Evolutionary conservation across 352 stramenopile species (phyloP), one percentile per base, ranked within the genome.

Genomic region (Phytophthora tentaculata): DNA sequence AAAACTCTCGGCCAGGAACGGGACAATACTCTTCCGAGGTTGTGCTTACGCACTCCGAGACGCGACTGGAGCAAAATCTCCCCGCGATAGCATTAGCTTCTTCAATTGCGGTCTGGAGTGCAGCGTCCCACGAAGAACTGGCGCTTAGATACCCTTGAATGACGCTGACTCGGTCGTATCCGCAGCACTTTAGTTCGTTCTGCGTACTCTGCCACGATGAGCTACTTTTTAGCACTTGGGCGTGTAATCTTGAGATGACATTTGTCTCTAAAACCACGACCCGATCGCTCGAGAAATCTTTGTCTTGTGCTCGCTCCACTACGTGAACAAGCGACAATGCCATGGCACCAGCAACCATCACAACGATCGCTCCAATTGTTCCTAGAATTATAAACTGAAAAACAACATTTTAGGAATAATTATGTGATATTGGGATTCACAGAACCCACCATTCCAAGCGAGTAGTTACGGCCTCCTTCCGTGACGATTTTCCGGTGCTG

Each of bases 351-450:
- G 70, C 80, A n/a, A 81, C 59, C 17, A 86, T 61, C 35, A 88
- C 75, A n/a, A 88, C 64, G 20, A 78, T 60, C 3, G 80, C 73
- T 7, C 72, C 80, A 7, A 65, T 37, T 2, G 75, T 32, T 5
- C 84, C 79, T 20, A 92, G 49, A 10, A 81, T 14, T 48, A 89
- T 67, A 32, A 81, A 90, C 82, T 92, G 58, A n/a, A n/a, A n/a
- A n/a, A n/a, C n/a, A n/a, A n/a, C n/a, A n/a, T n/a, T n/a, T n/a
- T n/a, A n/a, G n/a, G n/a, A n/a, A n/a, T n/a, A n/a, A n/a, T n/a
- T n/a, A n/a, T n/a, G n/a, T n/a, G n/a, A n/a, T n/a, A n/a, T n/a
- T n/a, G n/a, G n/a, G n/a, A n/a, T n/a, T n/a, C 10, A 49, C 17
- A 14, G 19, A 32, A 65, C 81, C 23, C 61, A 90, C 82, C 61